Conservation (phyloP, 176 grass and related monocot genomes). For the Carex kokanica region DNA sequence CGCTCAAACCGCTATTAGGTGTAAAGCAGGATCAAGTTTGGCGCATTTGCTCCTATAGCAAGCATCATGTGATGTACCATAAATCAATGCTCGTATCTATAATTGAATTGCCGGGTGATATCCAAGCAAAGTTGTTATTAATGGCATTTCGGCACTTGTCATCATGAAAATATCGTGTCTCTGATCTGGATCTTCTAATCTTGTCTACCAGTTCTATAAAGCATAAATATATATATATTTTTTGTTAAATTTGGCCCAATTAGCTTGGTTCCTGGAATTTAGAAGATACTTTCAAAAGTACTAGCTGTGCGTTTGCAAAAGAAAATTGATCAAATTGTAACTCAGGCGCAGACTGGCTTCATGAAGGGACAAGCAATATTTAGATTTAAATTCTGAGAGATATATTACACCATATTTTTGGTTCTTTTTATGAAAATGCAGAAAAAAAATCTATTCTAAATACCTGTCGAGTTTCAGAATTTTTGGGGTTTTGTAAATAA, state of each 20-base stretch:
- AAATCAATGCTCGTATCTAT: background rate
- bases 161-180: conserved; percentile 3
- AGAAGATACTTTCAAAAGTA: too few relatives aligned
- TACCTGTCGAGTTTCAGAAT: too few relatives aligned
- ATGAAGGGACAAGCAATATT: too few relatives aligned
- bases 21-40: conserved; percentile 28
- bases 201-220: background rate
- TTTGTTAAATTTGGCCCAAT: background rate
- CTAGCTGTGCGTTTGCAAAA: too few relatives aligned
- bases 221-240: background rate
- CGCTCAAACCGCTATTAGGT: conserved; percentile 22
- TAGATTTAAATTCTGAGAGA: too few relatives aligned
- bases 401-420: too few relatives aligned
- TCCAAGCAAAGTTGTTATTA: background rate
- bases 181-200: background rate
- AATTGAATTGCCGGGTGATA: conserved; percentile 10
- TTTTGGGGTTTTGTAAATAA: too few relatives aligned
- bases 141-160: background rate
- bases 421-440: too few relatives aligned
- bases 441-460: too few relatives aligned
- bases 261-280: too few relatives aligned
- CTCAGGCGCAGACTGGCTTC: too few relatives aligned
- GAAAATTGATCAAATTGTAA: too few relatives aligned
- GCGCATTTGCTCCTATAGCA: conserved; percentile 32
- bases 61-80: conserved; percentile 21